Percentiles rank a stretch among this genome's conserved stretches.
phyloP scores from a whole-genome alignment of 805 yeast species.

The Nakazawaea peltata region DNA sequence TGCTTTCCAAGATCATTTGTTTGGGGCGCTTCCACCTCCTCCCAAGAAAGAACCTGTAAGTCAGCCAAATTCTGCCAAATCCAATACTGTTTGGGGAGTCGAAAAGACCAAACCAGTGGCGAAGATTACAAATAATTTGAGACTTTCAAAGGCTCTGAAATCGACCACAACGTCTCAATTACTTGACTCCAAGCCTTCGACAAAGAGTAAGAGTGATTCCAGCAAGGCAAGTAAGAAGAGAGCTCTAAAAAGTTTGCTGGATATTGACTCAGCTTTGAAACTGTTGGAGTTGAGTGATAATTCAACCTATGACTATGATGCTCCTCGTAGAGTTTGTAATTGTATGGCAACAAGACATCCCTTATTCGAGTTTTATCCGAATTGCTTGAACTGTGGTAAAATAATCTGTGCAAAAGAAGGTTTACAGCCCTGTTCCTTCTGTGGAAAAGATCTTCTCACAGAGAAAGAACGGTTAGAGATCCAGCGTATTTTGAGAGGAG shows the following conservation, averaged over 20 bases:
- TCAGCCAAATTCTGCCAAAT: conserved; percentile 10
- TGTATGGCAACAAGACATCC: conserved; percentile 91
- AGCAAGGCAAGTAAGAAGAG: conserved; percentile 29
- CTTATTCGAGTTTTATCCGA: conserved; percentile 82
- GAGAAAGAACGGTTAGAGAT: conserved; percentile 55
- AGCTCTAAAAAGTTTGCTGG: conserved; percentile 43
- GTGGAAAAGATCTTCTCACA: conserved; percentile 62
- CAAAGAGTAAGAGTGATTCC: conserved; percentile 18
- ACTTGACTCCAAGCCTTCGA: conserved; percentile 29
- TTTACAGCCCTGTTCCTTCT: conserved; percentile 78
- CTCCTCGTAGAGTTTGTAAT: conserved; percentile 41
- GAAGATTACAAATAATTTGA: conserved; percentile 11
- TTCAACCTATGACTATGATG: background rate
- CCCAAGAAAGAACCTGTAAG: background rate
- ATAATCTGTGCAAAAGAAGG: conserved; percentile 90
- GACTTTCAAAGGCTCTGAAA: conserved; percentile 9
- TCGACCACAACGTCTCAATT: conserved; percentile 41
- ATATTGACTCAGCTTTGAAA: conserved; percentile 39
- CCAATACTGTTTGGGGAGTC: background rate
- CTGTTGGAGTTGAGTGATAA: conserved; percentile 30
- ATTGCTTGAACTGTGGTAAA: conserved; percentile 90
- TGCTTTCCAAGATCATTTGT: conserved; percentile 31
- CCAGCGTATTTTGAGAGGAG: conserved; percentile 40
- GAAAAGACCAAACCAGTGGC: conserved; percentile 1
- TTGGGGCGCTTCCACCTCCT: conserved; percentile 15